Conservation (phyloP, 176 grass and related monocot genomes). For the Zea mays region DNA sequence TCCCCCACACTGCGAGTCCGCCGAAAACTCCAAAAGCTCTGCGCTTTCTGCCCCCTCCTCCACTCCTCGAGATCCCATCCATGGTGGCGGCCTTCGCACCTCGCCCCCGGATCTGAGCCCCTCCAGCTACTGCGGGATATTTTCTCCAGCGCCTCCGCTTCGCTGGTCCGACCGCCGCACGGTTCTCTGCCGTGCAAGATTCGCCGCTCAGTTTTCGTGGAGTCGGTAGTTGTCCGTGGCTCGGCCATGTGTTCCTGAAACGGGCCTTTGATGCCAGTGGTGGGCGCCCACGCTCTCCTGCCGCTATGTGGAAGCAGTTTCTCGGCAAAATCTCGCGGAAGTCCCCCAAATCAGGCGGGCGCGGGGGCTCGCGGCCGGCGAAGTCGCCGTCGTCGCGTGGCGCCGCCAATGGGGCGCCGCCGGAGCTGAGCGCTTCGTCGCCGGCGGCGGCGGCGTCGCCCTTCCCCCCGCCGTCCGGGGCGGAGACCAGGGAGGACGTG, state of each 20-base stretch:
- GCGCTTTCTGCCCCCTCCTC: constrained; percentile 32
- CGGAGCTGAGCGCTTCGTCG: constrained; percentile 25
- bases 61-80: constrained; percentile 46
- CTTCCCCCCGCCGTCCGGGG: constrained; percentile 13
- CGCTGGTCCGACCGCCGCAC: constrained; percentile 17
- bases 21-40: constrained; percentile 41
- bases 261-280: constrained; percentile 37
- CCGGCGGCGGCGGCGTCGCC: background rate
- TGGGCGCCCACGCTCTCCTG: constrained; percentile 8
- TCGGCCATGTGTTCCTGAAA: constrained; percentile 36
- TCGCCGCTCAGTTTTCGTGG: constrained; percentile 33
- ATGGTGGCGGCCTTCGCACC: constrained; percentile 36
- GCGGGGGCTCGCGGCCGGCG: constrained; percentile 36
- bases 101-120: constrained; percentile 37
- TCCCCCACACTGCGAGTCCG: constrained; percentile 26
- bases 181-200: constrained; percentile 41
- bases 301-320: constrained; percentile 92
- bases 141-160: background rate
- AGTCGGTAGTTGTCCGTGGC: constrained; percentile 27
- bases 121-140: background rate
- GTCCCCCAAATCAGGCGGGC: constrained; percentile 54
- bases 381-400: constrained; percentile 29
- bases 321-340: constrained; percentile 83
- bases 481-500: constrained; percentile 60
- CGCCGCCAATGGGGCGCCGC: constrained; percentile 13